Percentiles rank a stretch among this genome's conserved stretches.
phyloP scores from a whole-genome alignment of 345 rosid genomes.

The Euphorbia lathyris region DNA sequence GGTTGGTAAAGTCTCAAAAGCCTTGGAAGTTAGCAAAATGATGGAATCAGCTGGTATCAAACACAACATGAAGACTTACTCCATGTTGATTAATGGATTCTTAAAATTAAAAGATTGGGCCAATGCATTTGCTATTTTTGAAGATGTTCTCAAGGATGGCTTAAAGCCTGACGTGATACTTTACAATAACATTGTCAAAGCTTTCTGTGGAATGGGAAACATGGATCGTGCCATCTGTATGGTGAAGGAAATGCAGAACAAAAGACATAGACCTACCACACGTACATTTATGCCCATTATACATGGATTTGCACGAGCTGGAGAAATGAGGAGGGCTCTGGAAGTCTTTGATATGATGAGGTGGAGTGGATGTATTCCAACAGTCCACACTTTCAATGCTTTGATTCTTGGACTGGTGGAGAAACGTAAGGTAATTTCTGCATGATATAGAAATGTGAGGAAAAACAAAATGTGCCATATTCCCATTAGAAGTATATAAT shows the following conservation, averaged over 20 bases:
- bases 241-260: constrained; percentile 85
- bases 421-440: constrained; percentile 66
- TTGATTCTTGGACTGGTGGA: constrained; percentile 88
- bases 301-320: constrained; percentile 73
- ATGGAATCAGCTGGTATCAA: constrained; percentile 73
- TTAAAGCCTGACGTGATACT: constrained; percentile 85
- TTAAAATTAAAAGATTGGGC: constrained; percentile 91
- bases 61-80: constrained; percentile 91
- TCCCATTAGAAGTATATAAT: neutral
- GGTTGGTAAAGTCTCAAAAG: constrained; percentile 85
- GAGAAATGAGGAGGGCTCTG: constrained; percentile 74
- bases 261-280: constrained; percentile 75
- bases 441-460: neutral
- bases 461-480: neutral
- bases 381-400: constrained; percentile 88
- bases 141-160: constrained; percentile 70
- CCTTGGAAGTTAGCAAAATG: constrained; percentile 72
- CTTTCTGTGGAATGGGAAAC: constrained; percentile 97
- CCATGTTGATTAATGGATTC: constrained; percentile 93
- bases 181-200: constrained; percentile 76
- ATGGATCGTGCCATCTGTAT: constrained; percentile 83
- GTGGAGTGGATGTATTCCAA: constrained; percentile 84
- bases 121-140: constrained; percentile 84
- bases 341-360: constrained; percentile 91
- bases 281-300: constrained; percentile 91